Conservation (phyloP, 345 rosid species). For the Citrus glauca region DNA sequence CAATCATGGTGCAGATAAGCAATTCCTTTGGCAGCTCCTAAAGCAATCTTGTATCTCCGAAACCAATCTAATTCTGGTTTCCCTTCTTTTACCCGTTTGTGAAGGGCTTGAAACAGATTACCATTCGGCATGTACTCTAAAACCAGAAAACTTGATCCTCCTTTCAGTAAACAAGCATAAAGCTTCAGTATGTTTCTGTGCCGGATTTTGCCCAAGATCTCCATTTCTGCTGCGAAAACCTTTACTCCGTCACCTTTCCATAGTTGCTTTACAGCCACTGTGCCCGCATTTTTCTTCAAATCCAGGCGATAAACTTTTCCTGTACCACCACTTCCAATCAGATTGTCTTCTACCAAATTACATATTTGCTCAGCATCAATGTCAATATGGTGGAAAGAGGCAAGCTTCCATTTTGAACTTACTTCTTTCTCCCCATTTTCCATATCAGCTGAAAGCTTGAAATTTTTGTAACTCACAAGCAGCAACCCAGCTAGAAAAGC, state of each 20-base stretch:
- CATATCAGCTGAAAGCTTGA: conserved; percentile 29
- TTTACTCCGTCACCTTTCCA: conserved; percentile 53
- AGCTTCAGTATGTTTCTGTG: conserved; percentile 79
- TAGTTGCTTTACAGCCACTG: conserved; percentile 78
- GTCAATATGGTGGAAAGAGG: conserved; percentile 65
- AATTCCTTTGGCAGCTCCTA: conserved; percentile 84
- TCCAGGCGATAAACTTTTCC: conserved; percentile 84
- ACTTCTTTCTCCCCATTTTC: conserved; percentile 27
- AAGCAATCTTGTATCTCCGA: conserved; percentile 62
- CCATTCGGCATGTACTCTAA: conserved; percentile 86
- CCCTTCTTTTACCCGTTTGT: conserved; percentile 42
- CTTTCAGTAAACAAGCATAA: conserved; percentile 60
- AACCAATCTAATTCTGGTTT: conserved; percentile 61
- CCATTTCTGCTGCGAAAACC: conserved; percentile 68
- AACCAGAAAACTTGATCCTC: conserved; percentile 64
- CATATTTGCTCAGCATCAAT: conserved; percentile 74
- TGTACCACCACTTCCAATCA: conserved; percentile 81
- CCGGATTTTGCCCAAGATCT: conserved; percentile 70
- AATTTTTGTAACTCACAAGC: conserved; percentile 47
- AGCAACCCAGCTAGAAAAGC: conserved; percentile 42
- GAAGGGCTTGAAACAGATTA: conserved; percentile 66
- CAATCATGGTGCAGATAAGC: conserved; percentile 89
- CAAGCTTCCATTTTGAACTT: conserved; percentile 48
- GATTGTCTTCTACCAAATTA: conserved; percentile 50
- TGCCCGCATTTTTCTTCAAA: conserved; percentile 53